phyloP scores from a whole-genome alignment of 192 early-diverging fungal genomes.

The Thoreauomyces humboldtii region DNA sequence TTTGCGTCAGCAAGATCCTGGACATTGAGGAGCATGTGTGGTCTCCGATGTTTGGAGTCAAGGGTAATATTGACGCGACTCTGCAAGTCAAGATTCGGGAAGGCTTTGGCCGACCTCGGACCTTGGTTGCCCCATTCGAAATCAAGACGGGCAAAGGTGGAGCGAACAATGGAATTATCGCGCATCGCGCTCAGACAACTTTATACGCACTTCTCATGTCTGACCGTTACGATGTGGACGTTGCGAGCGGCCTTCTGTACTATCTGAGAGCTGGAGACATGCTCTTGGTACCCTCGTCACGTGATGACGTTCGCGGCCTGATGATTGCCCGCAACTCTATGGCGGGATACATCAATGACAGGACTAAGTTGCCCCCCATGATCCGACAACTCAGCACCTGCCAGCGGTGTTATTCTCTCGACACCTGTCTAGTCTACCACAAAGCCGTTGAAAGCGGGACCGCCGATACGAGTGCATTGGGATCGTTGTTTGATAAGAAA shows the following conservation, averaged over 20 bases:
- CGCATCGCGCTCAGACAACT: conserved; percentile 79
- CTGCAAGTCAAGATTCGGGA: conserved; percentile 36
- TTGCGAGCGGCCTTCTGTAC: conserved; percentile 69
- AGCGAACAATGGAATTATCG: conserved; percentile 38
- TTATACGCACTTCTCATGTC: conserved; percentile 83
- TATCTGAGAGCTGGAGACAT: conserved; percentile 74
- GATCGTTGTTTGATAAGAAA: conserved; percentile 57
- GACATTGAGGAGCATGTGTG: conserved; percentile 91
- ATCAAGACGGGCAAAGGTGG: conserved; percentile 78
- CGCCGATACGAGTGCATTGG: conserved; percentile 52
- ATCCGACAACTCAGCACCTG: conserved; percentile 61
- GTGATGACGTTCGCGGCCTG: conserved; percentile 69
- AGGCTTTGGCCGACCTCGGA: conserved; percentile 27
- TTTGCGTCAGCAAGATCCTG: conserved; percentile 64
- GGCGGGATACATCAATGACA: conserved; percentile 47
- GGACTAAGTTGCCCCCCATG: conserved; percentile 67
- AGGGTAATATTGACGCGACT: conserved; percentile 87
- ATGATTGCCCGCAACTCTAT: conserved; percentile 76
- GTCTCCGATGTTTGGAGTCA: conserved; percentile 89
- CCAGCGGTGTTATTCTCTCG: conserved; percentile 59
- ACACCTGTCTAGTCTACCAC: conserved; percentile 72
- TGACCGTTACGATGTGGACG: conserved; percentile 74
- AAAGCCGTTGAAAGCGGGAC: conserved; percentile 70
- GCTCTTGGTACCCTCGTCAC: conserved; percentile 54
- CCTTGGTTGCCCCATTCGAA: conserved; percentile 77